Evolutionary conservation across 139 green algal genomes (phyloP).

Genomic region (Chlorella sp.): DNA sequence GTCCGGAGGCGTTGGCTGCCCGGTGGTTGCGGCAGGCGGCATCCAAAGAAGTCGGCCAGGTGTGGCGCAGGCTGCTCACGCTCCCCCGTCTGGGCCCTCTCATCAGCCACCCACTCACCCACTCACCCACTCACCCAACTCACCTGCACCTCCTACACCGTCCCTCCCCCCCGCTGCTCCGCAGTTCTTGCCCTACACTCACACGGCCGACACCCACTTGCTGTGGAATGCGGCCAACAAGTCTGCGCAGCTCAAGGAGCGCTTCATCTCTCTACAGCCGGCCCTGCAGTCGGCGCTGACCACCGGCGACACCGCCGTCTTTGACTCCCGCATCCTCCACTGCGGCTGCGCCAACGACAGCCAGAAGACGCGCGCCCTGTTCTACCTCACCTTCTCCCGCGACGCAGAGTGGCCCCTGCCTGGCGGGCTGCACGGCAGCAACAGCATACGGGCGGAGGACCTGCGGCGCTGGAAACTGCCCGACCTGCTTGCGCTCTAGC

Average conservation of each 20-base stretch:
- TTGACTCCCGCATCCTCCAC: conserved; percentile 4
- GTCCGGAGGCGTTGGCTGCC: too few relatives aligned
- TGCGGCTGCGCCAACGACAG: background rate
- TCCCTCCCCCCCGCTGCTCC: background rate
- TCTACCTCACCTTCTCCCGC: background rate
- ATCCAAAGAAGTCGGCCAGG: background rate
- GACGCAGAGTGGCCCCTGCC: conserved; percentile 11
- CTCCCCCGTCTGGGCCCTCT: background rate
- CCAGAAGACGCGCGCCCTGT: background rate
- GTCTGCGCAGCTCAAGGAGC: background rate
- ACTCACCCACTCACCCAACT: too few relatives aligned
- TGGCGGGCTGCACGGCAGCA: conserved; percentile 6
- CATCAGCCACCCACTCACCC: background rate
- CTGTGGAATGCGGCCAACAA: conserved; percentile 2
- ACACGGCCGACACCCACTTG: background rate
- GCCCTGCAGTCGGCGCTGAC: background rate
- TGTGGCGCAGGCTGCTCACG: background rate
- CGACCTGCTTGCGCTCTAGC: background rate
- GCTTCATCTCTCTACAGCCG: background rate
- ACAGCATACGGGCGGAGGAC: conserved; percentile 7
- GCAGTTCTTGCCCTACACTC: conserved; percentile 5
- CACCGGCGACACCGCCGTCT: background rate
- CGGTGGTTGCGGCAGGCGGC: background rate
- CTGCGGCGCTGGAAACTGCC: conserved; percentile 6
- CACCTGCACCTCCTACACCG: background rate